Conservation (phyloP, 176 grass and related monocot species). For the Hordeum vulgare region MorexV3_pseudomolecules_assembly NC_058524.1:27540120-27540619, state of each 20-base stretch:
- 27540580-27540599: not conserved
- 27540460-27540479: slow-evolving; percentile 54
- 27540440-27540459: slow-evolving; percentile 71
- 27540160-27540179: not conserved
- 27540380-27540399: slow-evolving; percentile 64
- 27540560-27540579: not conserved
- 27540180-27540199: not conserved
- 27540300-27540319: not conserved
- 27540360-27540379: slow-evolving; percentile 58
- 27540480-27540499: not conserved
- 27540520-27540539: not conserved
- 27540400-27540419: slow-evolving; percentile 88
- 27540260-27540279: not conserved
- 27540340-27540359: not conserved
- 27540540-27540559: not conserved
- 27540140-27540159: slow-evolving; percentile 1
- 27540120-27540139: not conserved
- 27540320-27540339: not conserved
- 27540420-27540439: slow-evolving; percentile 87
- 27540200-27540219: not conserved
- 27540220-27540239: not conserved
- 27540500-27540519: not conserved
- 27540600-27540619: not conserved
- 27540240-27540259: not conserved
- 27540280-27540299: not conserved